A percentile compares a stretch with the other conserved stretches of the same genome.
phyloP scores from a whole-genome alignment of 257 asterid genomes.

The Verbena officinalis region DNA sequence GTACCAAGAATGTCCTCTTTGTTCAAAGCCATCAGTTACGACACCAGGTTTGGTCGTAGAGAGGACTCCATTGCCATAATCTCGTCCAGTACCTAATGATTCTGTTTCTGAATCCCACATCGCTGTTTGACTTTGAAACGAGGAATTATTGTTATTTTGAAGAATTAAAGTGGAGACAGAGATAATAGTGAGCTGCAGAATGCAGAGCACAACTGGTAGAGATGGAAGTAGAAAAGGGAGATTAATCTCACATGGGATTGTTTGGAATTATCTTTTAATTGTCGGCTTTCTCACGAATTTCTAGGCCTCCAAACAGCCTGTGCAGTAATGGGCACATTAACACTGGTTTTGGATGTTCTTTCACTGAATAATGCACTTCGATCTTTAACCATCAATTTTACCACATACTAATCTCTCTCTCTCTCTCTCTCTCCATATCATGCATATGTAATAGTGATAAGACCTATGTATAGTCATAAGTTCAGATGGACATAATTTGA shows the following conservation, averaged over 20 bases:
- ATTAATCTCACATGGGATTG: constrained; percentile 77
- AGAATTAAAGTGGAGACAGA: constrained; percentile 22
- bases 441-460: no score
- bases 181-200: neutral
- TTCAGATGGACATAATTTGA: no score
- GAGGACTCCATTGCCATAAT: constrained; percentile 65
- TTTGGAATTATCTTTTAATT: constrained; percentile 61
- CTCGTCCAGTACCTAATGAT: constrained; percentile 56
- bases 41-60: constrained; percentile 57
- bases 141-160: constrained; percentile 16
- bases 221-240: constrained; percentile 31
- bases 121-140: neutral
- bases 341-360: constrained; percentile 47
- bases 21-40: constrained; percentile 83
- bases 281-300: constrained; percentile 58
- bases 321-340: constrained; percentile 66
- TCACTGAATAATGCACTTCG: constrained; percentile 24
- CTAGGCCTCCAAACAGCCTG: constrained; percentile 67
- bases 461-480: no score
- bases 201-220: constrained; percentile 5
- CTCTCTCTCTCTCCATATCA: no score
- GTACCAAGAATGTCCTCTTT: constrained; percentile 88
- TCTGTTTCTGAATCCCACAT: constrained; percentile 95
- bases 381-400: constrained; percentile 5
- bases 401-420: no score